Conservation (phyloP, 805 yeast genomes). For the Candida adriatica region DNA sequence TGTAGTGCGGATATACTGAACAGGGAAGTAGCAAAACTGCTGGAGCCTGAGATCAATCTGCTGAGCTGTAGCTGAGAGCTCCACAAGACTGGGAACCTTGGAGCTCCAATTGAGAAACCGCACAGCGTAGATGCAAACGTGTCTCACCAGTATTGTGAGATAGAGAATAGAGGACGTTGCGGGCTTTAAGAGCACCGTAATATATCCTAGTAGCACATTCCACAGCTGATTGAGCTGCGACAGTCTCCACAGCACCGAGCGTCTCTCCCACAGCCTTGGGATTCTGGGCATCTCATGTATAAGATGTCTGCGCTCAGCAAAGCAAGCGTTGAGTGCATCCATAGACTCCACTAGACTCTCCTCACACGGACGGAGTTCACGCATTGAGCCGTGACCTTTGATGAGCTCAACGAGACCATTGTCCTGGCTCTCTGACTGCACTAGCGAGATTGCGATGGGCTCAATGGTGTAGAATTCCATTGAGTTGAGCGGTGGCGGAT, state of each 20-base stretch:
- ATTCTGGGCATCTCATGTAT: slow-evolving; percentile 11
- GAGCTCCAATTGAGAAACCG: slow-evolving; percentile 25
- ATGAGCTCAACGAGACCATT: slow-evolving; percentile 1
- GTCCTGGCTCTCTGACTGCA: slow-evolving; percentile 14
- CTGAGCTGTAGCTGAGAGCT: slow-evolving; percentile 56
- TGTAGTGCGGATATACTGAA: slow-evolving; percentile 58
- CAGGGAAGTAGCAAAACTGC: slow-evolving; percentile 73
- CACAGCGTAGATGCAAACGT: slow-evolving; percentile 12
- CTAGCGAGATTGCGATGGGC: slow-evolving; percentile 62
- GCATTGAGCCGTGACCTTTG: slow-evolving; percentile 7
- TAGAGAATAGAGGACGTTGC: slow-evolving; percentile 6
- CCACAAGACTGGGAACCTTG: slow-evolving; percentile 26
- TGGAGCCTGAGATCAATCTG: slow-evolving; percentile 75
- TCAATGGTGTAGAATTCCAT: slow-evolving; percentile 71
- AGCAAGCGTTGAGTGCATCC: slow-evolving; percentile 16
- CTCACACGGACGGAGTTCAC: slow-evolving; percentile 7
- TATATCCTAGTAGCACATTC: background rate
- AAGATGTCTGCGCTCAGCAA: slow-evolving; percentile 11
- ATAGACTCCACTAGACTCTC: slow-evolving; percentile 6
- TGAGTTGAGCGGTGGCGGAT: slow-evolving; percentile 62
- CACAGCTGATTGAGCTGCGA: background rate
- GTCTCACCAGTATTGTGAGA: slow-evolving; percentile 9
- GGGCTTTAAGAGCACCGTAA: slow-evolving; percentile 11
- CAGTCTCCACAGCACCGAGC: slow-evolving; percentile 1
- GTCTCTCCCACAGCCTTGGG: slow-evolving; percentile 11